A percentile compares a stretch with the other conserved stretches of the same genome.
Evolutionary conservation across 2,329 filamentous ascomycete genomes (phyloP).

Genomic region (Thielaviopsis ethacetica): DNA sequence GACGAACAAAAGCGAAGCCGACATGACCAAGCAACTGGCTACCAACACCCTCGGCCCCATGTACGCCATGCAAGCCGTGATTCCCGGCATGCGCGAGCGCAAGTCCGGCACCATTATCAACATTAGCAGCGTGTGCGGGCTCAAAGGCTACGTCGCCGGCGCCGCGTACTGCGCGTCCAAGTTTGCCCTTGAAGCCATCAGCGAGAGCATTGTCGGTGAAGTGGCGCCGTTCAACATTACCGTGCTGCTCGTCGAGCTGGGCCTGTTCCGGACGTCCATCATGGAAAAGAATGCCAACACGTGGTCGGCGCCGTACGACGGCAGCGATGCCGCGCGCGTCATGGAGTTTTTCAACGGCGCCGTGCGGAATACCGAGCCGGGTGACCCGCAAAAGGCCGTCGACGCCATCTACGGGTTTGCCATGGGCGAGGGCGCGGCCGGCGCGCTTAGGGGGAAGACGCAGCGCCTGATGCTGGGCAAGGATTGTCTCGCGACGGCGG

Average conservation of each 20-base stretch:
- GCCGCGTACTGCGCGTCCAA: slow-evolving; percentile 30
- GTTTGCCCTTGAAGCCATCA: slow-evolving; percentile 27
- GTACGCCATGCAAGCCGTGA: slow-evolving; percentile 28
- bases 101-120: slow-evolving; percentile 28
- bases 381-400: slow-evolving; percentile 24
- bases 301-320: slow-evolving; percentile 17
- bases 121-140: slow-evolving; percentile 30
- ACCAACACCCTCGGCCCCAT: slow-evolving; percentile 34
- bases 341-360: slow-evolving; percentile 16
- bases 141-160: slow-evolving; percentile 22
- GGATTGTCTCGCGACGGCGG: slow-evolving; percentile 19
- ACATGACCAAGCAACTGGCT: slow-evolving; percentile 25
- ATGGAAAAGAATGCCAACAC: slow-evolving; percentile 17
- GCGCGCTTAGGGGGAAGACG: slow-evolving; percentile 17
- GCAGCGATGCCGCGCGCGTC: slow-evolving; percentile 15
- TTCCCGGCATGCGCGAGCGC: slow-evolving; percentile 29
- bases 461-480: slow-evolving; percentile 21
- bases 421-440: slow-evolving; percentile 16
- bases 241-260: slow-evolving; percentile 30
- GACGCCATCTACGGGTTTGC: slow-evolving; percentile 23
- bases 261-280: slow-evolving; percentile 36
- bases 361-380: slow-evolving; percentile 20
- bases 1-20: slow-evolving; percentile 18
- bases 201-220: slow-evolving; percentile 27
- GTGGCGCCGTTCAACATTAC: slow-evolving; percentile 28